Base-by-base conservation (phyloP, 169 alveolate genomes). In the Babesia gibsoni region DNA sequence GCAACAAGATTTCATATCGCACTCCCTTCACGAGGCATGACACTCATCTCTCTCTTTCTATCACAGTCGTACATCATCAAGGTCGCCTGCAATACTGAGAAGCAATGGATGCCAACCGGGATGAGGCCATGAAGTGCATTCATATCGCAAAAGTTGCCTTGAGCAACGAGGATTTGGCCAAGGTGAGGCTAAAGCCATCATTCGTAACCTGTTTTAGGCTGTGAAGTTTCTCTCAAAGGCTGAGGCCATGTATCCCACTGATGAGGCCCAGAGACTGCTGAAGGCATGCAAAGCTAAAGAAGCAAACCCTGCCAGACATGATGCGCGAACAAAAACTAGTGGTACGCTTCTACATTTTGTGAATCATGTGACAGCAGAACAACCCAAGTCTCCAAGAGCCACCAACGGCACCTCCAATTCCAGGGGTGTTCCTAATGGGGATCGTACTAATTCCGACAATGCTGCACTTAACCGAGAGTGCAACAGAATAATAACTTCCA, bases 71-170 rank as follows among this genome's bases (percentile, higher is more conserved):
- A n/a, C n/a, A n/a, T n/a, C n/a, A n/a, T n/a, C n/a, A n/a, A n/a
- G n/a, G n/a, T n/a, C n/a, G n/a, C n/a, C n/a, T n/a, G n/a, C n/a
- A n/a, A n/a, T n/a, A n/a, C 30, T 23, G 43, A 32, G 22, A 4
- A 9, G 41, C 54, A 36, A 89, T 89, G 93, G 92, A 83, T 49
- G 89, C 91, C 32, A 89, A 89, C 75, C 70, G 64, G 32, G 93
- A 89, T 52, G 93, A 89, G 69, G 90, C 92, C 22, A 53, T 57
- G 32, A 70, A 81, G 43, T 89, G 93, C 74, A 53, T 73, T n/a
- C 52, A 35, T 56, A 61, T 89, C 48, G 90, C 92, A n/a, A 66
- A 70, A 50, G 61, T 30, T 22, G 93, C 93, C 46, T 52, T 89
- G 42, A 69, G 42, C 12, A 50, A 56, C 29, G 88, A 82, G 18